These are phyloP conservation scores for Kalmusia sp. DNA, from an alignment of 2,329 filamentous ascomycete genomes.

Conservation along the genomic window DNA sequence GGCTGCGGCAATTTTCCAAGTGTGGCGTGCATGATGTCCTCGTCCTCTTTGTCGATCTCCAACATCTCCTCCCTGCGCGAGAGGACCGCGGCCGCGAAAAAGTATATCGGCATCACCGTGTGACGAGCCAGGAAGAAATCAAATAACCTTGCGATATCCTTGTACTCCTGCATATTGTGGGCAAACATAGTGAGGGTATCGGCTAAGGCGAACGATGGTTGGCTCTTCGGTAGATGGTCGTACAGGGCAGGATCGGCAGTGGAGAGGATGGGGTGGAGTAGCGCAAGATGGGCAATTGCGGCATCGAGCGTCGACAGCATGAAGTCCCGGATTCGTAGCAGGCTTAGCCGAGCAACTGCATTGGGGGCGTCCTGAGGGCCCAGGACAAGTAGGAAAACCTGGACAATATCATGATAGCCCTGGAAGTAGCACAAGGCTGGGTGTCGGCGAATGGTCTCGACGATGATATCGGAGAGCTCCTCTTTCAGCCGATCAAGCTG, in stretches of 20 bases:
- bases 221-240: slow-evolving; percentile 75
- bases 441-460: slow-evolving; percentile 77
- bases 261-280: slow-evolving; percentile 83
- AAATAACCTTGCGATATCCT: slow-evolving; percentile 87
- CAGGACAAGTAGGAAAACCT: slow-evolving; percentile 90
- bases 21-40: slow-evolving; percentile 89
- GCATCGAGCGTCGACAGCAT: slow-evolving; percentile 90
- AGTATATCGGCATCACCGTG: slow-evolving; percentile 87
- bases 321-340: slow-evolving; percentile 92
- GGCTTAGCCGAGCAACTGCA: slow-evolving; percentile 80
- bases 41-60: slow-evolving; percentile 73
- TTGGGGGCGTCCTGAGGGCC: slow-evolving; percentile 65
- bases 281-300: slow-evolving; percentile 81
- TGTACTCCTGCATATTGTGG: slow-evolving; percentile 91
- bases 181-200: slow-evolving; percentile 95
- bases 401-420: slow-evolving; percentile 97
- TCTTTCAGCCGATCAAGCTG: slow-evolving; percentile 75
- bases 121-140: slow-evolving; percentile 88
- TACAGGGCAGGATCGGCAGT: slow-evolving; percentile 75
- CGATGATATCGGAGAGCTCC: slow-evolving; percentile 82
- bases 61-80: slow-evolving; percentile 84
- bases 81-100: slow-evolving; percentile 80
- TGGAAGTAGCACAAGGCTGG: slow-evolving; percentile 95
- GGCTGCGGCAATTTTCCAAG: slow-evolving; percentile 85
- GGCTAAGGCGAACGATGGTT: slow-evolving; percentile 92